Evolutionary conservation across 1,284 basidiomycete species (phyloP), one percentile per base, ranked within the genome.

Genomic region (Austroboletus niveus): DNA sequence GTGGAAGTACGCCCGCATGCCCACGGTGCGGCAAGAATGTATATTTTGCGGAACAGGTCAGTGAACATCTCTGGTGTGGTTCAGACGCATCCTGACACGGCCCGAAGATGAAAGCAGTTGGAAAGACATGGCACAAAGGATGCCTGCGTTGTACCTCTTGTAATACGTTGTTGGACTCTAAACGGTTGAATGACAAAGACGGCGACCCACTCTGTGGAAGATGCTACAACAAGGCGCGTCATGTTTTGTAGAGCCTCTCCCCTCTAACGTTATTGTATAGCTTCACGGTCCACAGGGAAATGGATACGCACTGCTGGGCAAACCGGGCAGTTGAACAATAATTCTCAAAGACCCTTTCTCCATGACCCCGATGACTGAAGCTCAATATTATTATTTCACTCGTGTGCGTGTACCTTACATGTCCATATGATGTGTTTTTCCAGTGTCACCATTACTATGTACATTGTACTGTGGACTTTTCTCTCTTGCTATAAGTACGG

Each of bases 101-200:
- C 57, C 34, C 12, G 48, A 48, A 85, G 83, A 80, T 86, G 52
- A 87, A 87, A 69, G 87, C 88, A 3, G 76, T 86, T 4, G 85
- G 85, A 15, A 84, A 87, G 72, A 85, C 83, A 34, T 91, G 75
- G 66, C 88, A 91, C 57, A 89, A 87, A 63, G 72, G 70, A n/a
- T 91, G 89, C 62, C 66, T 91, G 56, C 73, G 87, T 20, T 91
- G 88, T 62, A 76, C 75, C 5, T 83, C 83, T 57, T 91, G 88
- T 60, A 78, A 74, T 52, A 81, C 83, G 1, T 61, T 72, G 7
- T 71, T 91, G 22, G 87, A 89, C 60, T 85, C 87, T 35, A 82
- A 73, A 40, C 78, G 80, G 30, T 66, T 91, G 53, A 80, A 84
- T 24, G 88, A 91, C 66, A 85, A 85, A 61, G 87, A 88, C 40